Evolutionary conservation across 2,329 filamentous ascomycete species (phyloP), one percentile per base, ranked within the genome.

Genomic region (Colletotrichum musicola): DNA sequence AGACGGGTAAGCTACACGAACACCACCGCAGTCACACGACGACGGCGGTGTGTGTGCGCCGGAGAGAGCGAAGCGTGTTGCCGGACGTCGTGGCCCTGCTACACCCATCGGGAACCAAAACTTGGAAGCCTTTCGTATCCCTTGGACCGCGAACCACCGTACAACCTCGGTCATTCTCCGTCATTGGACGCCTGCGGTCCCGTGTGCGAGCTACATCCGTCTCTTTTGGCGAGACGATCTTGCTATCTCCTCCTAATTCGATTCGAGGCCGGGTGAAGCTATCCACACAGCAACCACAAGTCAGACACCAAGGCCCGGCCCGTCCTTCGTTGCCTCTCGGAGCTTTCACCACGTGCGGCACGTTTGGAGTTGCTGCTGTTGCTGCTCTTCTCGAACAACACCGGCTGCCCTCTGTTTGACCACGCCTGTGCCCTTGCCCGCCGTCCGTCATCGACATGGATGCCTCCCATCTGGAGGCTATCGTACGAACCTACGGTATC

Each of bases 401-500:
- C n/a, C 40, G 46, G 9, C 30, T n/a, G 25, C 30, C 6, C 44
- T 50, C 30, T 51, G 35, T 61, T 57, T 38, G 35, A 30, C 46
- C 57, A 44, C 51, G 20, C 38, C 18, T 50, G 7, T 47, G 20
- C 14, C 9, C 18, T 57, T 9, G 30, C 10, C 30, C 30, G 30
- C 38, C n/a, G 2, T 14, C 25, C 20, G 22, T 20, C 12, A 22
- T 27, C 51, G 25, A 30, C 13, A 70, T 69, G 58, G 64, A 69
- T 62, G 25, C 20, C 58, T 42, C 58, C 50, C 54, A 54, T 14
- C 40, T 73, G 35, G 63, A 72, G 53, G 65, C 72, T 30, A 72
- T 77, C 30, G 68, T 81, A 56, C 74, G 75, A 47, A 73, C 72
- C 42, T 78, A 79, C 72, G 72, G 76, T 55, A 71, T 77, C 7